Percentiles rank a stretch among this genome's conserved stretches.
phyloP scores from a whole-genome alignment of 2,329 filamentous ascomycete species.

The Immersiporthe knoxdaviesiana region DNA sequence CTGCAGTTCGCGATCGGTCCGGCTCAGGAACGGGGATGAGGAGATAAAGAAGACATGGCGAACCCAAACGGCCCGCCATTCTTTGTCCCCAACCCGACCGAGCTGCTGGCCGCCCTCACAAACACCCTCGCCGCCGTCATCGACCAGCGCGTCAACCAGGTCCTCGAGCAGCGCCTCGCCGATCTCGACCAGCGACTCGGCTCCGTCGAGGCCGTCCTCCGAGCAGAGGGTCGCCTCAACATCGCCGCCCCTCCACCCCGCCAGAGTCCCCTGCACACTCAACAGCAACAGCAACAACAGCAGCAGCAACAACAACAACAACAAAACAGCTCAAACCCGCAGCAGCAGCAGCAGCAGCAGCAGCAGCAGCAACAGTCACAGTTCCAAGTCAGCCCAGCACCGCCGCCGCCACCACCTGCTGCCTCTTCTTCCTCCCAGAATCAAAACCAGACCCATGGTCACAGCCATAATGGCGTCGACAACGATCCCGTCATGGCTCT shows the following conservation, averaged over 20 bases:
- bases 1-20: neutral
- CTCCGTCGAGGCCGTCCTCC: slow-evolving; percentile 25
- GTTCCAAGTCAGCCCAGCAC: slow-evolving; percentile 9
- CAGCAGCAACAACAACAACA: slow-evolving; percentile 23
- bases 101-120: slow-evolving; percentile 25
- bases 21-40: too few relatives aligned
- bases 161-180: slow-evolving; percentile 27
- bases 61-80: slow-evolving; percentile 27
- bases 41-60: slow-evolving; percentile 21
- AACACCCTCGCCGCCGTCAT: slow-evolving; percentile 29
- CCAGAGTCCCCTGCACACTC: slow-evolving; percentile 25
- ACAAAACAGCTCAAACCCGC: neutral
- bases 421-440: neutral
- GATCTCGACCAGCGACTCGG: slow-evolving; percentile 28
- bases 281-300: slow-evolving; percentile 23
- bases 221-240: slow-evolving; percentile 25
- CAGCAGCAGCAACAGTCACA: slow-evolving; percentile 22
- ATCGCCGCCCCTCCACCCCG: slow-evolving; percentile 17
- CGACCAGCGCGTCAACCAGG: slow-evolving; percentile 27
- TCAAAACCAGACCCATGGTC: slow-evolving; percentile 7
- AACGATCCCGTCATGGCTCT: slow-evolving; percentile 29
- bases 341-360: slow-evolving; percentile 22
- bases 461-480: slow-evolving; percentile 27
- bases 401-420: neutral
- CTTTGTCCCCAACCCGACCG: slow-evolving; percentile 27